Base-by-base conservation (phyloP, 495 filamentous ascomycete genomes). In the Penicillium canariense region DNA sequence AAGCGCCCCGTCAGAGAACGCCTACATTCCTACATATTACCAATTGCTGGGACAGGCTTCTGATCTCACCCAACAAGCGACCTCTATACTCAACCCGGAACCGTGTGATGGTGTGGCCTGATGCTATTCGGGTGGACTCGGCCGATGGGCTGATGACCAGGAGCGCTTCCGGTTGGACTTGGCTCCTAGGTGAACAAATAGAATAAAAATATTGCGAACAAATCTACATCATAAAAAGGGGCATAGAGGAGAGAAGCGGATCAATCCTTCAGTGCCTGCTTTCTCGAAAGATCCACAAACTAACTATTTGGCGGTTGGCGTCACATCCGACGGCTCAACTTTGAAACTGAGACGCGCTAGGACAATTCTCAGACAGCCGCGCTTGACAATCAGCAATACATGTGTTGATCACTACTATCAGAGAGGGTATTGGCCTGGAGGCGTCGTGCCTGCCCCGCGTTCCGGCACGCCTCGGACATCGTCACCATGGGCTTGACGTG, bases 51-150 rank as follows among this genome's bases (percentile, higher is more conserved):
- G 38, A 20, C 20, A 17, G n/a, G 25, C 34, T 11, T 25, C 10
- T 7, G 10, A 10, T n/a, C 0, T 11, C 25, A 1, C 9, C 49
- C 49, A 51, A 51, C 42, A 6, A 25, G 12, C 25, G 25, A 28
- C 35, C 8, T n/a, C n/a, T 5, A 20, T 1, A 20, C 31, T 44
- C 8, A 17, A 50, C 42, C 28, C 22, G 9, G 12, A 5, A 10
- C 45, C 55, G 49, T 30, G 35, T 61, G 61, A 58, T 61, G 44
- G 32, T 39, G 49, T 62, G 62, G 59, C 55, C 28, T 59, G 62
- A 64, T 55, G 27, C 30, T 22, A 42, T 35, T 28, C 20, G 26
- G 60, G 32, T 32, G 20, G 14, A 38, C 14, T 59, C 31, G 28
- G 40, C 38, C 18, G 47, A 57, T 63, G 51, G 61, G 44, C 54